Evolutionary conservation across 2,329 filamentous ascomycete species (phyloP), one percentile per base, ranked within the genome.

Genomic region (Fusarium palustre): DNA sequence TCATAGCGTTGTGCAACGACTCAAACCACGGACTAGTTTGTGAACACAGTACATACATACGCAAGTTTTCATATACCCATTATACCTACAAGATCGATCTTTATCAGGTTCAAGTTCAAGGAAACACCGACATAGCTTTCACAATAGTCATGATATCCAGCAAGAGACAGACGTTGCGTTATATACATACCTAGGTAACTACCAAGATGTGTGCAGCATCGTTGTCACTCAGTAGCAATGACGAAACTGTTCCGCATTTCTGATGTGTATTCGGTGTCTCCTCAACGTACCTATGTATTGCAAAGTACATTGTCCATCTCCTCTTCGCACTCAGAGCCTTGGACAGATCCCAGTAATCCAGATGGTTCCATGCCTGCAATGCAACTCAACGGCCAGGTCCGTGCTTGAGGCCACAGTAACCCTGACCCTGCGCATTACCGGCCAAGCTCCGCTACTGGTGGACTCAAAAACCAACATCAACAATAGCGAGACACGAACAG

Each of bases 371-470:
- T 67, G 62, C 56, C 34, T 56, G 38, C 33, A 22, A 38, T 64
- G 34, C 61, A 55, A 57, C 50, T 50, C 48, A 68, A 53, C 55
- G 28, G 24, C 48, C 67, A 64, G 42, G 67, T 43, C 68, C 55
- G 47, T 69, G 60, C 66, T 55, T 48, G 53, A 54, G 48, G 55
- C 50, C 48, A 71, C 54, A 25, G 28, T 50, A 60, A 60, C 55
- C 59, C 47, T 69, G 38, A 60, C 59, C 59, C 50, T 69, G 45
- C 34, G 46, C 52, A 54, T 50, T 59, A 31, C 54, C 53, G 48
- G 55, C 39, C 45, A 66, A 71, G 68, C 54, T 63, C 59, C 68
- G 68, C 33, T 46, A 70, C 59, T 70, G 68, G 59, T 60, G 64
- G 69, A 66, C 54, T 54, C 64, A 42, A 43, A 28, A 22, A 24